A percentile compares a stretch with the other conserved stretches of the same genome.
phyloP scores from a whole-genome alignment of 257 asterid species.

The Solanum virginianum region DNA sequence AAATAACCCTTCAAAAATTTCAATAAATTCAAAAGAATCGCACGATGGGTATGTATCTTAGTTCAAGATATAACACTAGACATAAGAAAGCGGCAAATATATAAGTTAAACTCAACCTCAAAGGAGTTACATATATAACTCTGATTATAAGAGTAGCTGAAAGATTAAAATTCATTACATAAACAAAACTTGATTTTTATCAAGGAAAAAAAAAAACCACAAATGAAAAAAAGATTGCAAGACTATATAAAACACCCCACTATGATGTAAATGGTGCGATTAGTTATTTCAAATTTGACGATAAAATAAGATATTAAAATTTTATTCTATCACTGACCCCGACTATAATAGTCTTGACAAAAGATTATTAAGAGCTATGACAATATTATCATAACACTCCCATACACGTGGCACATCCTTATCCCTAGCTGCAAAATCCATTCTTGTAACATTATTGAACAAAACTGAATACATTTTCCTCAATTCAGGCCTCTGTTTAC shows the following conservation, averaged over 20 bases:
- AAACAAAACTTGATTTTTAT: background rate
- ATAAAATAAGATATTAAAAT: too few relatives aligned
- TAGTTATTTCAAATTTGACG: too few relatives aligned
- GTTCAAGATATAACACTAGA: background rate
- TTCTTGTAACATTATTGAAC: conserved; percentile 40
- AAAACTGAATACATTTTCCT: conserved; percentile 37
- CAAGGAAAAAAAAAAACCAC: background rate
- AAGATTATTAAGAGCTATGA: conserved; percentile 28
- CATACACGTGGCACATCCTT: conserved; percentile 35
- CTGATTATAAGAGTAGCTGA: background rate
- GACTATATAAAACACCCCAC: too few relatives aligned
- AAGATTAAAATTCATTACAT: background rate
- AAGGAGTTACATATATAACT: background rate
- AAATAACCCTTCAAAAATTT: background rate
- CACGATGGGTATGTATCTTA: background rate
- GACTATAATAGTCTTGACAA: conserved; percentile 17
- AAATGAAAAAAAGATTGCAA: background rate
- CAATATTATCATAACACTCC: conserved; percentile 30
- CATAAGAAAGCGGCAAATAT: background rate
- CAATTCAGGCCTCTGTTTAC: conserved; percentile 36
- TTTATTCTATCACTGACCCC: too few relatives aligned
- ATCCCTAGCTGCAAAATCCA: conserved; percentile 77
- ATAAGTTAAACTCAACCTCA: background rate
- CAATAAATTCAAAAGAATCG: background rate
- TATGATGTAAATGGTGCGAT: too few relatives aligned